phyloP scores from a whole-genome alignment of 2,329 filamentous ascomycete genomes.

The Beauveria sp. region DNA sequence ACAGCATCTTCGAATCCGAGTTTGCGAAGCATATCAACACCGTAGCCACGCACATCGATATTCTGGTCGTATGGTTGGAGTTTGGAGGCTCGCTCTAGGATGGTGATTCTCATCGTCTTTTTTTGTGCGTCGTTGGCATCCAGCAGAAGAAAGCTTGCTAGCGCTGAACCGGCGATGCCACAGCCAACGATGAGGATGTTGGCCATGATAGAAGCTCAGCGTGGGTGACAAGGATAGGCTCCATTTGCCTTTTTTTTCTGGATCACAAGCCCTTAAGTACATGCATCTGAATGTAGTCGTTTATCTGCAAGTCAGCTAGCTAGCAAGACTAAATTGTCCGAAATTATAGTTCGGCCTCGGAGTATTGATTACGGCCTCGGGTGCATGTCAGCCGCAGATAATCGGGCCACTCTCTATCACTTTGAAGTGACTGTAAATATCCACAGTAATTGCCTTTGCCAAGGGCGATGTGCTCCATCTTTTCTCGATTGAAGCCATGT shows the following conservation, averaged over 20 bases:
- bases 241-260: background rate
- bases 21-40: slow-evolving; percentile 29
- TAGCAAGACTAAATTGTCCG: background rate
- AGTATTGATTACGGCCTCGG: background rate
- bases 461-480: too few species aligned
- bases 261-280: background rate
- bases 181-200: slow-evolving; percentile 40
- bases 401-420: too few species aligned
- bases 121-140: slow-evolving; percentile 18
- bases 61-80: slow-evolving; percentile 36
- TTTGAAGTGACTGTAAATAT: too few species aligned
- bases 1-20: slow-evolving; percentile 33
- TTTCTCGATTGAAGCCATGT: too few species aligned
- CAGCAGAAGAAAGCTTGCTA: slow-evolving; percentile 33
- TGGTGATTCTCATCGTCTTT: slow-evolving; percentile 23
- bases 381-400: background rate
- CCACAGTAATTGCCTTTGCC: too few species aligned
- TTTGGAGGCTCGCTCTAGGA: slow-evolving; percentile 33
- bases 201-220: background rate
- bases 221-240: background rate
- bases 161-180: slow-evolving; percentile 36
- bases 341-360: slow-evolving; percentile 1
- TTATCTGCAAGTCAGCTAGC: background rate
- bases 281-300: background rate
- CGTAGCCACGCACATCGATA: slow-evolving; percentile 37